Evolutionary conservation across 805 yeast species (phyloP), one percentile per base, ranked within the genome.

Genomic region (Tetrapisispora namnaoensis): DNA sequence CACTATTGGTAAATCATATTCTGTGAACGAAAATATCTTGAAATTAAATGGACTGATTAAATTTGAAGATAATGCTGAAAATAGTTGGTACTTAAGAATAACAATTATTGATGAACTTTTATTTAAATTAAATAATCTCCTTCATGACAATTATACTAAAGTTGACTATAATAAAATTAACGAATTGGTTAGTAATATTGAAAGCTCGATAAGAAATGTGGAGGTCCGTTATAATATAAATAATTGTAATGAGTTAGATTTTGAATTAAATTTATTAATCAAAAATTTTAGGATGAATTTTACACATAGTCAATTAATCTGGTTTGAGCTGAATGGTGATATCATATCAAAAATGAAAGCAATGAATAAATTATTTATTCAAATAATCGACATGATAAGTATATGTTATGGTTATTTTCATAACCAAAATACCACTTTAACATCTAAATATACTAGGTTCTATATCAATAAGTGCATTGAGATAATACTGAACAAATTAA

Each of bases 381-480:
- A 53, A 34, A 41, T 57, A 2, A 50, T 60, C 17, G 45, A 46
- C 27, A 38, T 63, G 4, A 43, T 63, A 7, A 45, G 48, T 22
- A 53, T 51, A 16, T 59, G 62, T 48, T 49, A 55, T 37, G 46
- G 48, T 10, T 58, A 55, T 45, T 54, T 62, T 40, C 51, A 53
- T 37, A 51, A 44, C 13, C 42, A 49, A 14, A 50, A 49, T 14
- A 36, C 46, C 11, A 45, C 42, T 16, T 44, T 41, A 9, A 20
- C 55, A 13, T 54, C 53, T 28, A 53, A 56, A 2, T 57, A 51
- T 37, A 47, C 55, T 2, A 56, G 54, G 42, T 63, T 62, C 35
- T 64, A 56, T 49, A 51, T 58, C 14, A 62, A 62, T 42, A 56
- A 60, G 46, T 59, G 58, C 16, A 55, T 60, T n/a, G 66, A 56